Conservation (phyloP, 371 early-diverging fungal species). For the Sporodiniella umbellata region DNA sequence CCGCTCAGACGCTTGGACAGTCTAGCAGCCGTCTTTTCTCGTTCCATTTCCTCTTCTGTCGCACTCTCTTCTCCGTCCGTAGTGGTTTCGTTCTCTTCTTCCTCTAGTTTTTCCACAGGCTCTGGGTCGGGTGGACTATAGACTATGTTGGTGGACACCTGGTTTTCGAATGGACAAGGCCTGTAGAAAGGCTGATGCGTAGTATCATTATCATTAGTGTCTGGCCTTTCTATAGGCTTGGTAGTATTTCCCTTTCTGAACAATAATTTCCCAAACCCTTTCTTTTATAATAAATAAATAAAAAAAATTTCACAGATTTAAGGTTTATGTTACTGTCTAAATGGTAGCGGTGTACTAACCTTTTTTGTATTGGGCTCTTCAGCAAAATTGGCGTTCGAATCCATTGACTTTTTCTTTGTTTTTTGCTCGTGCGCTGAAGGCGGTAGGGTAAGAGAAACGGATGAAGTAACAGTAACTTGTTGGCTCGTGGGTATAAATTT, state of each 20-base stretch:
- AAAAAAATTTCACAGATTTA: conserved; percentile 1
- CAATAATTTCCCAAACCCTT: conserved; percentile 10
- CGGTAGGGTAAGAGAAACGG: conserved; percentile 8
- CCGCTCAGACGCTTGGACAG: conserved; percentile 45
- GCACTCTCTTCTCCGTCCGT: not conserved
- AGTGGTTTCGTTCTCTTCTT: conserved; percentile 13
- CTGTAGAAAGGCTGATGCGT: not conserved
- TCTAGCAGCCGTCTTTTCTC: conserved; percentile 26
- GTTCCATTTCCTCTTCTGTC: conserved; percentile 33
- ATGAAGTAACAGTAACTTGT: conserved; percentile 1
- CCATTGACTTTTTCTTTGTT: conserved; percentile 14
- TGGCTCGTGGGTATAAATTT: conserved; percentile 2
- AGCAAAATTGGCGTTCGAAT: not conserved
- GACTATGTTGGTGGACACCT: conserved; percentile 33
- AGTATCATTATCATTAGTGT: not conserved
- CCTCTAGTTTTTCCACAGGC: conserved; percentile 3
- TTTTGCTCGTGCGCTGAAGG: conserved; percentile 7
- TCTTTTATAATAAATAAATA: not conserved
- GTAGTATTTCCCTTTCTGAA: conserved; percentile 8
- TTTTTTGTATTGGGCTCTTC: conserved; percentile 14
- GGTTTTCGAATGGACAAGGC: not conserved
- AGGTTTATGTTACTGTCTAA: not conserved
- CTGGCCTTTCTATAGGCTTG: not conserved
- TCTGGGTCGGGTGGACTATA: conserved; percentile 34
- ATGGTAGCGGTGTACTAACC: conserved; percentile 6